These are phyloP conservation scores for Trametopsis cervina DNA, from an alignment of 768 basidiomycete genomes.

Conservation along the genomic window DNA sequence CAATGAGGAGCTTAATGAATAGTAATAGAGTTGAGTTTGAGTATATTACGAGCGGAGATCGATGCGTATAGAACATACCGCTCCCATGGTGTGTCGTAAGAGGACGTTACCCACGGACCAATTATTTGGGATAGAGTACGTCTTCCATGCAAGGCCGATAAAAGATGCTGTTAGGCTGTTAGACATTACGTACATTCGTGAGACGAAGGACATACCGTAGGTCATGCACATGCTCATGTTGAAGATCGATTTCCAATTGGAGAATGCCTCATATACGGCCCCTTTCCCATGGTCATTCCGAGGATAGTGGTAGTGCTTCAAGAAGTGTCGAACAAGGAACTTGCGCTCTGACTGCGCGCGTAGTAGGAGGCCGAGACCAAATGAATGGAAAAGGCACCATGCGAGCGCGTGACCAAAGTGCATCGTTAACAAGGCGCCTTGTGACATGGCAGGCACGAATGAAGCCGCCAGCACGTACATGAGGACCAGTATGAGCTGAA, in stretches of 20 bases:
- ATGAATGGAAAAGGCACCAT: constrained; percentile 86
- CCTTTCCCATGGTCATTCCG: constrained; percentile 58
- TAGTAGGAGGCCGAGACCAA: constrained; percentile 80
- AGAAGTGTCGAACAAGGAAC: constrained; percentile 87
- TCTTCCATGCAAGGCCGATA: constrained; percentile 81
- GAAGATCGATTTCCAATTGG: constrained; percentile 91
- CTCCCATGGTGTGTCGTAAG: constrained; percentile 82
- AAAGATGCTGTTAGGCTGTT: constrained; percentile 72
- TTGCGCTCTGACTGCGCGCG: constrained; percentile 80
- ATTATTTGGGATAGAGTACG: constrained; percentile 71
- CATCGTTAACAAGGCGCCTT: constrained; percentile 43
- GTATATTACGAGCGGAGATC: too few species aligned
- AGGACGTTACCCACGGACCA: constrained; percentile 89
- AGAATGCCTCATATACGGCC: constrained; percentile 89
- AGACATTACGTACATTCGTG: background rate
- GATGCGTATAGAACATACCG: too few species aligned
- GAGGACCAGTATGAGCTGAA: constrained; percentile 71
- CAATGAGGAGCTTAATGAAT: constrained; percentile 47
- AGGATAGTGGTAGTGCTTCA: constrained; percentile 91
- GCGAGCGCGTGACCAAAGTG: constrained; percentile 77
- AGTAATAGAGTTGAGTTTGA: background rate
- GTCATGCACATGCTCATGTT: constrained; percentile 94
- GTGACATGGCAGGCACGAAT: constrained; percentile 53
- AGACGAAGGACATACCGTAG: constrained; percentile 52
- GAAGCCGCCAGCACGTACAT: constrained; percentile 55